Evolutionary conservation across 345 rosid genomes (phyloP).

Genomic region (Eucalyptus decipiens): DNA sequence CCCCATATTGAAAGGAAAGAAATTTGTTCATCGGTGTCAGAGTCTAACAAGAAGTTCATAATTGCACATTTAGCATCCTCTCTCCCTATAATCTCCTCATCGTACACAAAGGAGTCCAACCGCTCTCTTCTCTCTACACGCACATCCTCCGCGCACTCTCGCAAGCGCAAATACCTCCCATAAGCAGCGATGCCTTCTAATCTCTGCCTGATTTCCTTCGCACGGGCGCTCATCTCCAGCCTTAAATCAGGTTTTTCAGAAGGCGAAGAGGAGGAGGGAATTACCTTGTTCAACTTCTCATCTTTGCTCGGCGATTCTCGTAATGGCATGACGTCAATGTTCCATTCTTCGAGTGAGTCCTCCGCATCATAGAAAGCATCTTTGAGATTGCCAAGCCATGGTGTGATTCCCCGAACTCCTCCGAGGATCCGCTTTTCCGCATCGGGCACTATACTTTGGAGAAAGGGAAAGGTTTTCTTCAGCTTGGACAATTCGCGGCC

Average conservation of each 20-base stretch:
- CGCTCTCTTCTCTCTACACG: neutral
- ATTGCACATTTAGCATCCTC: neutral
- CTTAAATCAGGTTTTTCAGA: fast-evolving
- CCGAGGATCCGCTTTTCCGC: too few relatives aligned
- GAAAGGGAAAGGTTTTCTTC: too few relatives aligned
- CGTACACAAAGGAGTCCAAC: neutral
- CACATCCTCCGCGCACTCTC: neutral
- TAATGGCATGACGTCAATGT: fast-evolving
- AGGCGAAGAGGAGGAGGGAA: neutral
- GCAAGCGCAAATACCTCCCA: neutral
- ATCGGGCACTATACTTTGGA: too few relatives aligned
- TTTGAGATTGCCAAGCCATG: too few relatives aligned
- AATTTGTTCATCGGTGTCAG: neutral
- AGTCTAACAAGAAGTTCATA: neutral
- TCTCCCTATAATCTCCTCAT: neutral
- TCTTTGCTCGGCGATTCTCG: neutral
- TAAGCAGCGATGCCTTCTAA: neutral
- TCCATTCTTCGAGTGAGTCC: too few relatives aligned
- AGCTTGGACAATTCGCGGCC: too few relatives aligned
- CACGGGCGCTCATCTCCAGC: too few relatives aligned
- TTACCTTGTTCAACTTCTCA: neutral
- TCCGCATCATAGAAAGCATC: too few relatives aligned
- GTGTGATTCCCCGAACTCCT: too few relatives aligned
- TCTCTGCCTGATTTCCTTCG: too few relatives aligned
- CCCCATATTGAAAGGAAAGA: neutral